Evolutionary conservation across 2,329 filamentous ascomycete genomes (phyloP), one percentile per base, ranked within the genome.

Genomic region (Endothia cerciana): DNA sequence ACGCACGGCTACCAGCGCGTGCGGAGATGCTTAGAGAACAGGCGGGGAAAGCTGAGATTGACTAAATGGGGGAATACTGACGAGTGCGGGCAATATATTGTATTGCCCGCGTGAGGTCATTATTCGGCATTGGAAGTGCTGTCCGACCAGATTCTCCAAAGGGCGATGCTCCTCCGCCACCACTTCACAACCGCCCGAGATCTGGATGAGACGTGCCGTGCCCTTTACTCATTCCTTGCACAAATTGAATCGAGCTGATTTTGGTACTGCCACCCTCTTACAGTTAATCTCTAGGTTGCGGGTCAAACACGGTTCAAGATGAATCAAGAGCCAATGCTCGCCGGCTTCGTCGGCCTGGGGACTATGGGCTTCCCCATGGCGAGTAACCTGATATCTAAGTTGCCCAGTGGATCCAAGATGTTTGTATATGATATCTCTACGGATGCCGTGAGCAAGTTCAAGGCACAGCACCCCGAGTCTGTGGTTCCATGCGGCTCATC

Each of bases 371-470:
- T 86, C 69, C 85, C 87, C 36, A 91, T 91, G 89, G 89, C 88
- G 53, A 84, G 81, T 74, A 91, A 91, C 72, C 80, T 91, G 1
- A 82, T 86, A 67, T 80, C 82, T 28, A 91, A 90, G 74, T 83
- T 90, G 41, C 84, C 87, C 2, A 76, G 78, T 13, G 87, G 90
- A 72, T 85, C 80, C 0, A 76, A 90, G 57, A 43, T 69, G 57
- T 80, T 87, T 65, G 78, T 91, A n/a, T 86, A 87, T 71, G 89
- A 91, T 73, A 80, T 89, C 63, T 89, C 90, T 70, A 77, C 80
- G 30, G 78, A 81, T 43, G 80, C 83, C 5, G 82, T 83, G 1
- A 76, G 82, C 66, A 79, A 80, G 65, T 89, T 91, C 70, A 77
- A 82, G 15, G 61, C 77, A 82, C 45, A 87, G 89, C 74, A 72